Evolutionary conservation across 2,329 filamentous ascomycete species (phyloP), one percentile per base, ranked within the genome.

Genomic region (Penicillium sp.): DNA sequence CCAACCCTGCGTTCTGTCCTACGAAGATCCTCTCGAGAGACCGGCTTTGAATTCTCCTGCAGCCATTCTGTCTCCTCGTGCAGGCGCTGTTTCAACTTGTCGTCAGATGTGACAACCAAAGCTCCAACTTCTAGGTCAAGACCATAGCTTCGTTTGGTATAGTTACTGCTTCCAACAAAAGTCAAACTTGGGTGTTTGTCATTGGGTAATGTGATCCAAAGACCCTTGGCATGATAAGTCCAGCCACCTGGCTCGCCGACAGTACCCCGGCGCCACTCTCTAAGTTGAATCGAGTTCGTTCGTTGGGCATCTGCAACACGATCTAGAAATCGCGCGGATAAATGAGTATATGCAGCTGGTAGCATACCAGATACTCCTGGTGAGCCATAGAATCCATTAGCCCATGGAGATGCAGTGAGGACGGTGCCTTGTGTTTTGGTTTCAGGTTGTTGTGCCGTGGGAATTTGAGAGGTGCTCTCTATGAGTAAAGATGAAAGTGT

Each of bases 181-280:
- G 87, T 95, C 55, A 97, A 79, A 48, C 87, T 86, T 0, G 91
- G 91, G 40, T 85, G 76, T 35, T 79, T 71, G 47, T 87, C 82
- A 1, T 80, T 77, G 38, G 68, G 75, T 40, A 77, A 79, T 0
- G 89, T 90, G 24, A 97, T 81, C 93, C 93, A 97, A 2, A 97
- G 79, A 0, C 94, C 94, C 74, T 99, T 99, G 48, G 94, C 94
- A 66, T 99, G 94, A 72, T 99, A 99, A 0, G 93, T 97, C 94
- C 95, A 99, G 0, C 91, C 93, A 1, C 80, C 90, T 0, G 89
- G 85, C 64, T 91, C 82, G 18, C 89, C 89, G 2, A 96, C 89
- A 0, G 85, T 89, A 8, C 94, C 94, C 47, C 81, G 81, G 6
- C 87, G 83, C 94, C 94, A 99, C 74, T 99, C 94, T 60, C 90